Conservation (phyloP, 108 stramenopile species). For the Nitzschia sp. region DNA sequence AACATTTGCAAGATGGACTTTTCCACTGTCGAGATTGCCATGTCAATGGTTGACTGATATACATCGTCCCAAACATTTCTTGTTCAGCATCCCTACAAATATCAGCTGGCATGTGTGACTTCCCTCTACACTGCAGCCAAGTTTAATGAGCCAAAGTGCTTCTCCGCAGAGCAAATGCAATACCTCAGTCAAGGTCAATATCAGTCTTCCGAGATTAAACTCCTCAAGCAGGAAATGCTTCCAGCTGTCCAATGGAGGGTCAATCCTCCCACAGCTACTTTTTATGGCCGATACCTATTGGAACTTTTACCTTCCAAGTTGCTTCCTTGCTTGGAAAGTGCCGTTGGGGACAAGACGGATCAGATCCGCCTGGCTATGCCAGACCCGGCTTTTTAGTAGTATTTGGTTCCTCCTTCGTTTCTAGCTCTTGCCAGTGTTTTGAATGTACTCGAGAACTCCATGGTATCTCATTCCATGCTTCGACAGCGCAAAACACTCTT, state of each 20-base stretch:
- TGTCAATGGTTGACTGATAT: constrained; percentile 62
- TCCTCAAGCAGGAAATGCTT: constrained; percentile 47
- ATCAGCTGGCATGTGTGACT: constrained; percentile 71
- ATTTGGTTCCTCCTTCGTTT: not conserved
- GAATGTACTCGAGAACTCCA: constrained; percentile 5
- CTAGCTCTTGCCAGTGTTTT: constrained; percentile 5
- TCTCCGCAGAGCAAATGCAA: constrained; percentile 53
- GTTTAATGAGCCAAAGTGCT: constrained; percentile 54
- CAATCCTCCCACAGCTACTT: constrained; percentile 43
- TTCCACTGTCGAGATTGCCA: constrained; percentile 59
- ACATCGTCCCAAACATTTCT: constrained; percentile 24
- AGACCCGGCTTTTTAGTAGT: not conserved
- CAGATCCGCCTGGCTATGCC: constrained; percentile 2
- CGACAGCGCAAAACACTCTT: not conserved
- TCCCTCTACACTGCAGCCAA: constrained; percentile 71
- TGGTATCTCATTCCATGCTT: not conserved
- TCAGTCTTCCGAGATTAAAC: constrained; percentile 43
- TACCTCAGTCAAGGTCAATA: constrained; percentile 58
- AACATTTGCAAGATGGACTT: constrained; percentile 57
- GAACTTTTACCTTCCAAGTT: constrained; percentile 5
- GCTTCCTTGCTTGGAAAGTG: constrained; percentile 2
- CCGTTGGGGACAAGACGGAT: not conserved
- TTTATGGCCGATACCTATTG: constrained; percentile 1
- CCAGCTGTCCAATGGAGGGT: constrained; percentile 46
- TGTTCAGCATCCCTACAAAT: constrained; percentile 31